These are phyloP conservation scores for Fraxinus paxiana DNA, from an alignment of 305 asterid genomes.

Conservation along the genomic window DNA sequence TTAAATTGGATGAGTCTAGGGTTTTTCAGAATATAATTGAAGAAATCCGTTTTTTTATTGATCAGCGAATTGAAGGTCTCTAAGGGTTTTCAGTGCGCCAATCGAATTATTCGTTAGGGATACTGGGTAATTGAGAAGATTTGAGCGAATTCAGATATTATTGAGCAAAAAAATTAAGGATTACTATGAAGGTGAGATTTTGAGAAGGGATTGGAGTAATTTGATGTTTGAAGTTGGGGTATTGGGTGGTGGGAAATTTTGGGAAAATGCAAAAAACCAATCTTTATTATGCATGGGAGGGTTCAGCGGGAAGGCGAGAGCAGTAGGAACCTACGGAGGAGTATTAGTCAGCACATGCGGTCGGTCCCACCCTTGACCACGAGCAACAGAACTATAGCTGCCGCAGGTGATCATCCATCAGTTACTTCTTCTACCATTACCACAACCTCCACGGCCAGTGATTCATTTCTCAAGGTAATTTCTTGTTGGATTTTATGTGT, in stretches of 20 bases:
- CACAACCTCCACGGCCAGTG: conserved; percentile 26
- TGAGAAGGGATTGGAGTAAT: conserved; percentile 8
- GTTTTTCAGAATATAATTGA: conserved; percentile 8
- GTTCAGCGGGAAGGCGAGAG: conserved; percentile 32
- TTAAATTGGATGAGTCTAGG: conserved; percentile 17
- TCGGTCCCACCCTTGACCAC: conserved; percentile 25
- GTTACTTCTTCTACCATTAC: conserved; percentile 27
- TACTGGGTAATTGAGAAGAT: not conserved
- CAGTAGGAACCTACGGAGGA: conserved; percentile 19
- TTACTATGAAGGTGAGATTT: not conserved
- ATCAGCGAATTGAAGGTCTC: conserved; percentile 10
- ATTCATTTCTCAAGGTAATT: conserved; percentile 67
- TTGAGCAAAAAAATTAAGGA: not conserved
- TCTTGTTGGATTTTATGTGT: conserved; percentile 19
- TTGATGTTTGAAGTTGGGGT: conserved; percentile 31
- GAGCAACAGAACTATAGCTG: conserved; percentile 32
- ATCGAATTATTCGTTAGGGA: not conserved
- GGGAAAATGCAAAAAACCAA: conserved; percentile 37
- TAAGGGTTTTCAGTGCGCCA: conserved; percentile 12
- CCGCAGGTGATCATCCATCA: conserved; percentile 28
- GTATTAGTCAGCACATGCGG: conserved; percentile 41
- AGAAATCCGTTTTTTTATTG: not conserved
- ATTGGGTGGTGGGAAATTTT: conserved; percentile 22
- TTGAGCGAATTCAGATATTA: not conserved
- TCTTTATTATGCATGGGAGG: conserved; percentile 46